Evolutionary conservation across 371 early-diverging fungal species (phyloP).

Genomic region (Mucor ambiguus): DNA sequence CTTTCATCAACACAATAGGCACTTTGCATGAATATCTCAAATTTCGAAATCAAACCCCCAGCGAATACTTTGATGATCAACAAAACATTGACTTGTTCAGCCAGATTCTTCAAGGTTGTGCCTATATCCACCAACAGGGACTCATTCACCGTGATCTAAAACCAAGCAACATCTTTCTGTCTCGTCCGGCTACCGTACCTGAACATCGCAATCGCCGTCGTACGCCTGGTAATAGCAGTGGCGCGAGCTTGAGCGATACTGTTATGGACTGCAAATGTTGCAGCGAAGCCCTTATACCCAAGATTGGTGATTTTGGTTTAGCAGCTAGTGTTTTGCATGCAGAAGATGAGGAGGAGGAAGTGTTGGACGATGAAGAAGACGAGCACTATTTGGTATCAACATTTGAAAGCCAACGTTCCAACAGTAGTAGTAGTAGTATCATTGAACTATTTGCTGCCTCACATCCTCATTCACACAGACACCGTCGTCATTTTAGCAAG

Average conservation of each 20-base stretch:
- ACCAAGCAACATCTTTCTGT: conserved; percentile 74
- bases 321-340: conserved; percentile 56
- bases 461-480: not conserved
- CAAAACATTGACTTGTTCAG: conserved; percentile 54
- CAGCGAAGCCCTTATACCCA: conserved; percentile 40
- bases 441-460: conserved; percentile 8
- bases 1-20: conserved; percentile 15
- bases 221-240: not conserved
- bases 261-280: not conserved
- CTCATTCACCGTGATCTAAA: conserved; percentile 85
- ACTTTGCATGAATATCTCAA: conserved; percentile 49
- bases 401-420: conserved; percentile 5
- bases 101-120: conserved; percentile 68
- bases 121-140: conserved; percentile 73
- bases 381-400: not conserved
- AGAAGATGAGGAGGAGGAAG: conserved; percentile 11
- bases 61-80: conserved; percentile 29
- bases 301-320: conserved; percentile 90
- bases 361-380: conserved; percentile 5
- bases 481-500: not conserved
- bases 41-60: conserved; percentile 37
- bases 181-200: not conserved
- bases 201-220: not conserved
- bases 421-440: not conserved
- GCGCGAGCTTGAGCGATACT: not conserved